A percentile compares a stretch with the other conserved stretches of the same genome.
Evolutionary conservation across 495 filamentous ascomycete genomes (phyloP).

Genomic region (Aspergillus ostianus): DNA sequence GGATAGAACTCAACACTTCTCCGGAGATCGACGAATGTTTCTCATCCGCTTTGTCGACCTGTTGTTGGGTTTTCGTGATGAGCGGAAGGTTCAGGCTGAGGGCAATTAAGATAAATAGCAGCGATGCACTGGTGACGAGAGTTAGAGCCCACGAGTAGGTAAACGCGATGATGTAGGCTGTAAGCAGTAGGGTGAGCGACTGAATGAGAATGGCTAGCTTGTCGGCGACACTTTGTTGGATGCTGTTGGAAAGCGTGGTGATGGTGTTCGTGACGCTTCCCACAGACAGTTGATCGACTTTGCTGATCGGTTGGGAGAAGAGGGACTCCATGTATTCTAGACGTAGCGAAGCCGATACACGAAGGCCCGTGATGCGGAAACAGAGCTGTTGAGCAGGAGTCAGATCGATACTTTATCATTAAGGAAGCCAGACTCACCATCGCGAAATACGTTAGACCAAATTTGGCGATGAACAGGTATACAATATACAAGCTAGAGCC

Average conservation of each 20-base stretch:
- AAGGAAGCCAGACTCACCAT: constrained; percentile 18
- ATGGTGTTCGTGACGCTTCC: constrained; percentile 54
- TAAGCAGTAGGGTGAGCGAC: constrained; percentile 46
- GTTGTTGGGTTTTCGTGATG: constrained; percentile 39
- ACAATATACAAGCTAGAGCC: constrained; percentile 31
- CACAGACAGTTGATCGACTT: constrained; percentile 31
- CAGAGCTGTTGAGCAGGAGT: constrained; percentile 34
- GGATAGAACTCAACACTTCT: constrained; percentile 48
- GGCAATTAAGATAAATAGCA: constrained; percentile 40
- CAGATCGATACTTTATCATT: no score
- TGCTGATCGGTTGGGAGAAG: constrained; percentile 33
- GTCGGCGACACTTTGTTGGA: constrained; percentile 67
- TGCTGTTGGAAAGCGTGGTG: constrained; percentile 59
- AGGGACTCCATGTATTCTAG: constrained; percentile 33
- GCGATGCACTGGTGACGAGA: constrained; percentile 38
- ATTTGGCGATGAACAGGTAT: constrained; percentile 40
- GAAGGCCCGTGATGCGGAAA: constrained; percentile 50
- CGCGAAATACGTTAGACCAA: constrained; percentile 32
- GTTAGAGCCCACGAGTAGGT: constrained; percentile 48
- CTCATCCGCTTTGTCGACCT: constrained; percentile 27
- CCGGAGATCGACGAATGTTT: constrained; percentile 45
- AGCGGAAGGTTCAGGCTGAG: constrained; percentile 29
- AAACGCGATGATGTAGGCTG: constrained; percentile 52
- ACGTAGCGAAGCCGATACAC: constrained; percentile 28
- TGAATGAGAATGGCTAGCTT: constrained; percentile 51